Evolutionary conservation across 331 rosid species (phyloP), one percentile per base, ranked within the genome.

Genomic region (Quercus phellos): DNA sequence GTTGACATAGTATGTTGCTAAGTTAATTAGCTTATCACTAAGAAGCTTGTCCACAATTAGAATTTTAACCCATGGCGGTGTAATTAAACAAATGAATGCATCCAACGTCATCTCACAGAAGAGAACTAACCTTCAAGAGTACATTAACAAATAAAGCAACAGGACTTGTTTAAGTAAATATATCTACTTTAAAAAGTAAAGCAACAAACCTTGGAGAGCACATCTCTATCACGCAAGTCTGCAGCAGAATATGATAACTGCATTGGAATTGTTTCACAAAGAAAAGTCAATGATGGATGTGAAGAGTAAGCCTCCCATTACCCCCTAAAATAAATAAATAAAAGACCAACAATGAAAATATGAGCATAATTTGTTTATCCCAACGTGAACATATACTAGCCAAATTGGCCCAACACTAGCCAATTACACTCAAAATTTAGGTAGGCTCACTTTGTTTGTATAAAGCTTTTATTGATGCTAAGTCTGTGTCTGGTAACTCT

Each of bases 171-270:
- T 24, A 66, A 12, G 17, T 32, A 24, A 32, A 32, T 18, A 9
- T 66, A 66, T 66, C 50, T 66, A 66, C 68, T 80, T 46, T 71
- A 77, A 77, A 72, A 32, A 61, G 26, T 51, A 38, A 66, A 78
- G 78, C 79, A 60, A 84, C 91, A 72, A 80, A 94, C 99, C 99
- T 92, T 92, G 55, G 99, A 95, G 81, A 87, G 85, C 51, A 91
- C 77, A 85, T 95, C 99, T 27, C 97, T 90, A 82, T 92, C 94
- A 68, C 85, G 90, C 87, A 95, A 87, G 77, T 85, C 87, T 51
- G 91, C 80, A 81, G 97, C 97, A 85, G 99, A 86, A 76, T 91
- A 83, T 18, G 99, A 95, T 68, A 95, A 72, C 99, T 95, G 91
- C 91, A 80, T 16, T 50, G 19, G 67, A 71, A 26, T 26, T 24